Evolutionary conservation across 352 stramenopile species (phyloP), one percentile per base, ranked within the genome.

Genomic region (Blastocystis sp.): DNA sequence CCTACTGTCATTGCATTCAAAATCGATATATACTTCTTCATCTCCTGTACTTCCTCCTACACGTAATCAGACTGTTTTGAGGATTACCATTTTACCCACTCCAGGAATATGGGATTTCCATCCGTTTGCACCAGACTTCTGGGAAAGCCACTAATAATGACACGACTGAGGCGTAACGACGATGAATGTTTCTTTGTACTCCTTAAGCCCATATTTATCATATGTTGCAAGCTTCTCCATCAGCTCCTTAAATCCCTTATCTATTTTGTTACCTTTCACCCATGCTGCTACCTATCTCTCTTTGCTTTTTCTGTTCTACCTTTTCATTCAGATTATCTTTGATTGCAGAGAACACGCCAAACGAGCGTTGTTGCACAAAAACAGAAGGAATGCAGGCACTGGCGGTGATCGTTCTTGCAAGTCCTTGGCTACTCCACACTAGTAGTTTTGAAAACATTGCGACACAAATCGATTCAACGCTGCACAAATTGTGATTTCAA

Each of bases 81-180:
- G 26, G 20, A 18, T 6, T 39, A 84, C 73, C 73, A 84, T 84
- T 37, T 84, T 84, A 2, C 73, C 73, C 20, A 84, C 73, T 37
- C 73, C 73, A 13, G 73, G 73, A 43, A 84, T 84, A n/a, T 84
- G 47, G 53, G 73, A 84, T 64, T 84, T 84, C 73, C 73, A 84
- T 8, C 73, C 73, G 56, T 84, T 84, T 23, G 53, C 73, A 56
- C 73, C 73, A 29, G 73, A 84, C 15, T 69, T 84, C 26, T 84
- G 53, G 9, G 73, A 64, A 34, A 84, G 26, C 73, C 73, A 84
- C 73, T 84, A 84, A 15, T 5, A 66, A 84, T 64, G n/a, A 84
- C 37, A 61, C 4, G 29, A 11, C 18, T 66, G n/a, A 39, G 18
- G 7, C 0, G 13, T 11, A 13, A 23, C 45, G 20, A 84, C 73